These are phyloP conservation scores for Podila epigama DNA, from an alignment of 192 early-diverging fungal genomes.

Conservation along the genomic window DNA sequence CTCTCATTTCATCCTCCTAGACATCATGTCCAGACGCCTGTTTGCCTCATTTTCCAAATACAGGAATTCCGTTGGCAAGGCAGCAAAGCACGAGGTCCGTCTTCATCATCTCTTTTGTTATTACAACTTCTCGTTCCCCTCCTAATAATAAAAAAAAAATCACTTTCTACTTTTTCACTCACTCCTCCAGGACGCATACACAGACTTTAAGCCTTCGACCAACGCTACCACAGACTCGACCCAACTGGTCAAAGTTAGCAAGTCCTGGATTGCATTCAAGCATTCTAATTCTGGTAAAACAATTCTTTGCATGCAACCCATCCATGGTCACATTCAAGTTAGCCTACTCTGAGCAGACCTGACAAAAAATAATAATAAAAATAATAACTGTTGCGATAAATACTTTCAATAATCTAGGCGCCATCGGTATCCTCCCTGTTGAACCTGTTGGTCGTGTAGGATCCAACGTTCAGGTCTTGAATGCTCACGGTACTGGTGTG, in stretches of 20 bases:
- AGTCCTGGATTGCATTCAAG: constrained; percentile 42
- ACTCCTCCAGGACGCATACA: constrained; percentile 46
- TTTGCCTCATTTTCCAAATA: constrained; percentile 53
- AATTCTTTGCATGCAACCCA: not conserved
- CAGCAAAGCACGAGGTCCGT: constrained; percentile 54
- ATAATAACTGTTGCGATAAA: too few relatives aligned
- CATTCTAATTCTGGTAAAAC: constrained; percentile 24
- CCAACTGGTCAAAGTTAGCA: constrained; percentile 36
- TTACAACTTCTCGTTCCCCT: not conserved
- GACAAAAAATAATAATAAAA: not conserved
- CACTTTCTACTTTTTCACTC: not conserved
- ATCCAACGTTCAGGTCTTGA: constrained; percentile 29
- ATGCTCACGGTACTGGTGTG: constrained; percentile 50
- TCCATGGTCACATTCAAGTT: not conserved
- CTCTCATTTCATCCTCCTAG: not conserved
- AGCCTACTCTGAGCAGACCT: too few relatives aligned
- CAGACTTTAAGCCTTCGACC: constrained; percentile 25
- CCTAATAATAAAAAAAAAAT: not conserved
- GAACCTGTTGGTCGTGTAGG: constrained; percentile 25
- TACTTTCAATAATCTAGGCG: too few relatives aligned
- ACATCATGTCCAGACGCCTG: constrained; percentile 24
- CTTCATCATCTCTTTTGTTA: not conserved
- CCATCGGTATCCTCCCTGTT: constrained; percentile 22
- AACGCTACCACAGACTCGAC: constrained; percentile 30
- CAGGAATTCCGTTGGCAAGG: constrained; percentile 52